A percentile compares a stretch with the other conserved stretches of the same genome.
Conservation (phyloP, 257 asterid genomes). For the Nicotiana tabacum region DNA sequence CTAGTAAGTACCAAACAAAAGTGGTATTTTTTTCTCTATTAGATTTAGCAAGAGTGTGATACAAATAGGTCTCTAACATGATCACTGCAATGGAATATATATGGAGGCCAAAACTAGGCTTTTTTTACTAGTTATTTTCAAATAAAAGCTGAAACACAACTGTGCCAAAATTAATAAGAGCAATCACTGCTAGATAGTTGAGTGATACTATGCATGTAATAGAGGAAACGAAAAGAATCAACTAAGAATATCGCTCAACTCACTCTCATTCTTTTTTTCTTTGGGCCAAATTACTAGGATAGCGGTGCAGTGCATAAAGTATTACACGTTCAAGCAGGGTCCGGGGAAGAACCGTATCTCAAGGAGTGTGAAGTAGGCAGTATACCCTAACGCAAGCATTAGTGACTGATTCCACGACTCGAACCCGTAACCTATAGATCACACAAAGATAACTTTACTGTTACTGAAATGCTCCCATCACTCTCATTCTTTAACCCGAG, state of each 20-base stretch:
- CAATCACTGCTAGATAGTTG: background rate
- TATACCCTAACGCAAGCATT: no score
- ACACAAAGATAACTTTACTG: no score
- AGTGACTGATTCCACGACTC: no score
- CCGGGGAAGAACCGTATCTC: no score
- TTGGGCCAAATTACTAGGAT: no score
- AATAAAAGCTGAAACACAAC: background rate
- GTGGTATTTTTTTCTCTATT: background rate
- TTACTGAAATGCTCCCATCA: background rate
- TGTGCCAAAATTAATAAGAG: background rate
- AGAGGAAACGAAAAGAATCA: background rate
- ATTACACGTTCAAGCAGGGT: rapidly evolving
- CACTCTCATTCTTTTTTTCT: background rate
- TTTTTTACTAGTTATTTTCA: background rate
- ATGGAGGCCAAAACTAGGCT: background rate
- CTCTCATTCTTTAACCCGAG: background rate
- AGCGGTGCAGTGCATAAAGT: no score
- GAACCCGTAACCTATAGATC: no score
- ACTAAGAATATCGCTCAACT: background rate
- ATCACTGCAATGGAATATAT: background rate
- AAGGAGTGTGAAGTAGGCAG: no score
- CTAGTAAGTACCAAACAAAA: background rate
- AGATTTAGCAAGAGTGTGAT: background rate
- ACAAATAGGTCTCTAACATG: background rate
- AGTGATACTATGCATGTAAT: background rate